phyloP scores from a whole-genome alignment of 768 basidiomycete genomes.

The Megacollybia marginata region DNA sequence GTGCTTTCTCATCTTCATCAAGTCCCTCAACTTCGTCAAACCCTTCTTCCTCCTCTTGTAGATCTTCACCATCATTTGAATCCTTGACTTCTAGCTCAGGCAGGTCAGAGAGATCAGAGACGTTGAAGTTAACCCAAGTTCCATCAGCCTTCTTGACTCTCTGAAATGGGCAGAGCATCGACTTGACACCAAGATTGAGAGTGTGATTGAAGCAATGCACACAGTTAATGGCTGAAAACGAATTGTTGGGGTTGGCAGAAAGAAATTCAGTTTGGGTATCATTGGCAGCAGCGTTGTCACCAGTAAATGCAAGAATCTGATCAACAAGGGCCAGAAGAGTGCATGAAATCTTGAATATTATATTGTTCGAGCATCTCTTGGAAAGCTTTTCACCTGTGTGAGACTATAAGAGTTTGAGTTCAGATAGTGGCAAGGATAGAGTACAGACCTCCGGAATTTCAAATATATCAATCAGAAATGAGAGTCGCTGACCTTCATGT shows the following conservation, averaged over 20 bases:
- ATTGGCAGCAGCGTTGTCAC: constrained; percentile 20
- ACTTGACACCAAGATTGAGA: not conserved
- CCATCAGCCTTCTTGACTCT: not conserved
- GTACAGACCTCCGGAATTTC: constrained; percentile 15
- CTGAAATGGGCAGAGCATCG: not conserved
- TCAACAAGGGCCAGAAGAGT: not conserved
- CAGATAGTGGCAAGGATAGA: not conserved
- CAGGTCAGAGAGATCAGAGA: not conserved
- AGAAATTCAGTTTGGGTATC: constrained; percentile 14
- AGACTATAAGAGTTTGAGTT: too few species aligned
- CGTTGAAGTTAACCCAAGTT: not conserved
- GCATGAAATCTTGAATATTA: constrained; percentile 4
- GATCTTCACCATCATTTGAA: not conserved
- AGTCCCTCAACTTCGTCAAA: not conserved
- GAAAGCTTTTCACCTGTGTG: constrained; percentile 13
- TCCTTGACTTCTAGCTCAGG: not conserved
- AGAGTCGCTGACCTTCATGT: constrained; percentile 6
- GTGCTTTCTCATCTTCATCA: not conserved
- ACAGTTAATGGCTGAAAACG: constrained; percentile 1
- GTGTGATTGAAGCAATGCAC: not conserved
- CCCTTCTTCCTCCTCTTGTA: not conserved
- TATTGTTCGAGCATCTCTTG: constrained; percentile 12
- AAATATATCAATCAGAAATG: constrained; percentile 14
- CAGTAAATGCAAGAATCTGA: constrained; percentile 16
- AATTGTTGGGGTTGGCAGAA: constrained; percentile 2